Base-by-base conservation (phyloP, 2,329 filamentous ascomycete species). In the Didymella exigua region DNA sequence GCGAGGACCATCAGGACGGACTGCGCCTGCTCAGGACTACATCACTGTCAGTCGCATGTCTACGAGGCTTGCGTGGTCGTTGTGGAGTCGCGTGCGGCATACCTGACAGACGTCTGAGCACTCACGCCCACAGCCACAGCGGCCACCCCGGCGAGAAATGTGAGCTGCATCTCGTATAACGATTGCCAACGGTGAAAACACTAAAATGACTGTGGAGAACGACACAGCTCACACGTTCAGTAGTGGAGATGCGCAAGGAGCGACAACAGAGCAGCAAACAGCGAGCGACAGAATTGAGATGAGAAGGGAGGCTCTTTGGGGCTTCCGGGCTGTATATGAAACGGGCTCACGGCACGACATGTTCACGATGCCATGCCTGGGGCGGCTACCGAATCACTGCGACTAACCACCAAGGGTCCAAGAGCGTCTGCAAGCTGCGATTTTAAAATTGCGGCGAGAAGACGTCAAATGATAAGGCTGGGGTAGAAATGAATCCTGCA, bases 1-100 rank as follows among this genome's bases (percentile, higher is more conserved):
- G 74, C 67, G 49, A 81, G 76, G 50, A 78, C 75, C 46, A 69
- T 60, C 63, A 77, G 63, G 62, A 79, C 71, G 40, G 76, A 79
- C 42, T 67, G 51, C 26, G 73, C 75, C 51, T 67, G 55, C 16
- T 59, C 53, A 47, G 61, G 55, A 30, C 66, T 68, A 41, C 40
- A 47, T n/a, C 24, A 36, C 40, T 48, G 55, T 66, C 59, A 62
- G 59, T 53, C 18, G 48, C 33, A 33, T 37, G 38, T 27, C 48
- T 45, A 29, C 26, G 24, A 19, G 21, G 21, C 16, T 50, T 53
- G 61, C 60, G 46, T 53, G 40, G 62, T 40, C n/a, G 34, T 24
- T 48, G 42, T 40, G 33, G 41, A 43, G 47, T 52, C 47, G 49
- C 34, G 53, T 51, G 50, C 44, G 21, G 38, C 63, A 56, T 70